These are phyloP conservation scores for Pezicula carpinea DNA, from an alignment of 2,329 filamentous ascomycete genomes.

Conservation along the genomic window DNA sequence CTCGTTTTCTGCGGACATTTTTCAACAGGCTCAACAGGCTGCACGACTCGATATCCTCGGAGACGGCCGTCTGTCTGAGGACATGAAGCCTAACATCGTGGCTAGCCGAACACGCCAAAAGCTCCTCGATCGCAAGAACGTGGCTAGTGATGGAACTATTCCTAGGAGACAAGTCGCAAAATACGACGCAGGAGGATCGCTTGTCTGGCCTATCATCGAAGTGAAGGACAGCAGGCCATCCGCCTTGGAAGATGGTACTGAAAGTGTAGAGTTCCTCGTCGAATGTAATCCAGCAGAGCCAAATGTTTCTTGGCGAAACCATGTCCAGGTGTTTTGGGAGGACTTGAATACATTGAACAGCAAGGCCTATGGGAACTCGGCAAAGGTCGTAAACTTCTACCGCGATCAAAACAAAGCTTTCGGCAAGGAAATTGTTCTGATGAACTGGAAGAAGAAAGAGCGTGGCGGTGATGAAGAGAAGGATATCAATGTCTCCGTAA, in stretches of 20 bases:
- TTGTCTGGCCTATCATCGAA: conserved; percentile 1
- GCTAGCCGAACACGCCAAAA: conserved; percentile 12
- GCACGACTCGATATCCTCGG: conserved; percentile 13
- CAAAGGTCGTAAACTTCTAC: conserved; percentile 1
- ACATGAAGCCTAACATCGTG: conserved; percentile 12
- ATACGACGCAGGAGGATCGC: conserved; percentile 8
- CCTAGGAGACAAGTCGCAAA: conserved; percentile 1
- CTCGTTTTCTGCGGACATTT: background rate
- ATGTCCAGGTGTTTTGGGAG: conserved; percentile 4
- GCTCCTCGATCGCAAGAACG: background rate
- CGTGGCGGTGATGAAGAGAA: background rate
- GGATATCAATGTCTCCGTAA: no score
- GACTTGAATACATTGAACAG: background rate
- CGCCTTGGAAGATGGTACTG: background rate
- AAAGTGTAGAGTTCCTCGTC: conserved; percentile 8
- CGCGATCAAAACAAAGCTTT: background rate
- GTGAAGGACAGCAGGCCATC: background rate
- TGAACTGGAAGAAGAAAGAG: conserved; percentile 2
- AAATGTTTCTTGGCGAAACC: background rate
- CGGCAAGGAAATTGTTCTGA: conserved; percentile 3
- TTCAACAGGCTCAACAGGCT: background rate
- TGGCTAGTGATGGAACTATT: conserved; percentile 7
- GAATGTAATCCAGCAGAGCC: background rate
- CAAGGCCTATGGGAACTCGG: background rate
- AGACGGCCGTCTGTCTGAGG: conserved; percentile 12